Evolutionary conservation across 371 early-diverging fungal genomes (phyloP).

Genomic region (Apophysomyces variabilis): DNA sequence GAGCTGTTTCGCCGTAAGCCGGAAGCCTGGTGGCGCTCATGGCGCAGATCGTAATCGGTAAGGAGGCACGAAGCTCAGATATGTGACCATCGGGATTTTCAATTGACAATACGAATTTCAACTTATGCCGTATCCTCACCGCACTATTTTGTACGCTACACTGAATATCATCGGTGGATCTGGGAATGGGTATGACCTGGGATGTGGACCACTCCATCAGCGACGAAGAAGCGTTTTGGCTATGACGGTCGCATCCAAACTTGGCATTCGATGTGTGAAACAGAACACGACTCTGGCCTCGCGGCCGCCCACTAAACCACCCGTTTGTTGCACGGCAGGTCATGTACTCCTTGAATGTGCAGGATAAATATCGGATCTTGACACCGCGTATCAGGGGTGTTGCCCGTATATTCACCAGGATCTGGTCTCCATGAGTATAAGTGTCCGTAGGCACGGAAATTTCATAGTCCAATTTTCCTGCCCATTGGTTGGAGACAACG

Average conservation of each 20-base stretch:
- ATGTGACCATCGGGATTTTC: slow-evolving; percentile 44
- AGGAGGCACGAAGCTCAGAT: slow-evolving; percentile 39
- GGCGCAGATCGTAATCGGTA: slow-evolving; percentile 37
- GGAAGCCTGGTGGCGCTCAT: slow-evolving; percentile 32
- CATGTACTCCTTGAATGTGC: slow-evolving; percentile 47
- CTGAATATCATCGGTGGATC: slow-evolving; percentile 29
- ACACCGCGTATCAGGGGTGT: slow-evolving; percentile 36
- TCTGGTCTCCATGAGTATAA: slow-evolving; percentile 41
- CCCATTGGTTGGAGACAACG: slow-evolving; percentile 41
- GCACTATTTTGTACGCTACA: slow-evolving; percentile 45
- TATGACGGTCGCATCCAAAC: slow-evolving; percentile 21
- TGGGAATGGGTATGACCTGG: slow-evolving; percentile 31
- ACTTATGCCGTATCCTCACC: slow-evolving; percentile 48
- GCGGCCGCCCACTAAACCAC: slow-evolving; percentile 33
- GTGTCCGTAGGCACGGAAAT: slow-evolving; percentile 44
- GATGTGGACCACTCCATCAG: slow-evolving; percentile 38
- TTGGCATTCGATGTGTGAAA: slow-evolving; percentile 31
- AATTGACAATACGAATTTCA: slow-evolving; percentile 41
- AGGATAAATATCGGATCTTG: slow-evolving; percentile 35
- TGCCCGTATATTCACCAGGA: slow-evolving; percentile 40
- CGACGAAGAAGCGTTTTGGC: background rate
- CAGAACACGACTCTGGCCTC: slow-evolving; percentile 40
- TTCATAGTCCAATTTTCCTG: slow-evolving; percentile 46
- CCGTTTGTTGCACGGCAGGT: slow-evolving; percentile 34
- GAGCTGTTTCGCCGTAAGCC: slow-evolving; percentile 40